phyloP scores from a whole-genome alignment of 495 filamentous ascomycete genomes.

The Hypoxylon intermedium region DNA sequence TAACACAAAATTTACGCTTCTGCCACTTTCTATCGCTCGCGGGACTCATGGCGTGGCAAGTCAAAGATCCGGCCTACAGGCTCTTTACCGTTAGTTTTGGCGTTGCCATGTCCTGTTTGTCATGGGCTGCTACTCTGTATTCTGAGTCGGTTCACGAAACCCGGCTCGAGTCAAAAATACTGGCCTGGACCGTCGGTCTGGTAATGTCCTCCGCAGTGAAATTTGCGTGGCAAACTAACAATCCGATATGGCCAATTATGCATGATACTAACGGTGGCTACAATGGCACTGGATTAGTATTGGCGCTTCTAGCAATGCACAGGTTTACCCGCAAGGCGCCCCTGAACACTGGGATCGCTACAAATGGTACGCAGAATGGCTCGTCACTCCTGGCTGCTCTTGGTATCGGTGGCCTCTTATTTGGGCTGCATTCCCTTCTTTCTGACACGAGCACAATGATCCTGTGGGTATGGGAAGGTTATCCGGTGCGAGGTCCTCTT shows the following conservation, averaged over 20 bases:
- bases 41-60: constrained; percentile 80
- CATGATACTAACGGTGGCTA: constrained; percentile 87
- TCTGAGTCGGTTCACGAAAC: constrained; percentile 76
- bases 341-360: constrained; percentile 57
- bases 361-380: constrained; percentile 57
- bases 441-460: constrained; percentile 99
- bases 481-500: constrained; percentile 87
- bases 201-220: constrained; percentile 87
- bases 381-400: constrained; percentile 75
- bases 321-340: constrained; percentile 68
- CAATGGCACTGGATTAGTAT: constrained; percentile 80
- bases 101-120: constrained; percentile 76
- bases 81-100: constrained; percentile 82
- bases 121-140: constrained; percentile 81
- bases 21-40: constrained; percentile 77
- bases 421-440: constrained; percentile 89
- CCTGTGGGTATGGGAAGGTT: constrained; percentile 98
- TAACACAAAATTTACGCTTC: constrained; percentile 70
- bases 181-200: constrained; percentile 82
- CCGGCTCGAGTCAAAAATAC: constrained; percentile 79
- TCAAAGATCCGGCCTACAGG: constrained; percentile 74
- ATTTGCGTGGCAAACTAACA: constrained; percentile 95
- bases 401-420: constrained; percentile 84
- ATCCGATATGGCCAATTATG: constrained; percentile 96
- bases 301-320: constrained; percentile 78